Base-by-base conservation (phyloP, 106 monocot species). In the Dendrobium officinale region DNA sequence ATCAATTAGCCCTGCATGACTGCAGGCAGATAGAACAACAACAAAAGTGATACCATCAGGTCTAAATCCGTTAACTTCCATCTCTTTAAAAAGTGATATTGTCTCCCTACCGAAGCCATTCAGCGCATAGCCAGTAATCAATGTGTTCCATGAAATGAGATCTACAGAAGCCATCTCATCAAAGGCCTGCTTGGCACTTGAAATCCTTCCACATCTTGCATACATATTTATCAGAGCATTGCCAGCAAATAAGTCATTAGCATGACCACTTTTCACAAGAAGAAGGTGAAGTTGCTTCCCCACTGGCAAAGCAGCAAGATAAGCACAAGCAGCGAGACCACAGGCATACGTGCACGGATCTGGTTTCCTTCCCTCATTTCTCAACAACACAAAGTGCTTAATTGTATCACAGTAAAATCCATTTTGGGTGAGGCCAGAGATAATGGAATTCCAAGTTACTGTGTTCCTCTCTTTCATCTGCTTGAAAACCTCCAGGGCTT, bases 201-300 rank as follows among this genome's bases (percentile, higher is more conserved):
- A 73, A 19, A 91, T 82, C 72, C 74, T 83, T 45, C 94, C 94
- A 82, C 94, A 94, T 78, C 79, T 87, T 5, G 89, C 84, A 77
- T 94, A 91, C 83, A 88, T 84, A 55, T 81, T 83, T 49, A 95
- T 92, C 78, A 95, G 72, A 31, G 91, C 86, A 85, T 92, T 95
- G 8, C 80, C 79, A 27, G 85, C 88, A 66, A 86, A 89, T 33
- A 89, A 61, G 73, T 92, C 84, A 54, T 77, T 75, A 7, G 31
- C 67, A 75, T 84, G 70, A 22, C 80, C 87, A 78, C 56, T 84
- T 78, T 73, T 80, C 42, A 83, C 19, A 24, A 86, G 59, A 59
- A 83, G 83, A 81, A 81, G 77, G 48, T 87, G 87, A 51, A 87
- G 81, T 75, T 87, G 87, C 74, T 81, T 79, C 5, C 91, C 94